Evolutionary conservation across 495 filamentous ascomycete species (phyloP).

Genomic region (Penicillium roqueforti): DNA sequence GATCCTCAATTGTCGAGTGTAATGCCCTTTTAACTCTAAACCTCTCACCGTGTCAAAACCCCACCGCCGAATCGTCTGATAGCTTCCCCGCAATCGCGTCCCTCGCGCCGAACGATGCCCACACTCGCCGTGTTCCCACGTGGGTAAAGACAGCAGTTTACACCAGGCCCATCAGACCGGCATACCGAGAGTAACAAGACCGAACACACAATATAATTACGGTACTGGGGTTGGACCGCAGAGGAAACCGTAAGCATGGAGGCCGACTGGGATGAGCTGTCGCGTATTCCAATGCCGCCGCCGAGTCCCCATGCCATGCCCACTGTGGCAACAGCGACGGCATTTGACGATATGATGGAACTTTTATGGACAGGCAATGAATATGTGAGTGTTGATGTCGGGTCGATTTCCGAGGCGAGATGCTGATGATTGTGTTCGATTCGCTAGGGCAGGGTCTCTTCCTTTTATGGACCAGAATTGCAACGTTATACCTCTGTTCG

Average conservation of each 20-base stretch:
- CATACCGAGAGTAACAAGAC: not conserved
- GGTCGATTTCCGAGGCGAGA: not conserved
- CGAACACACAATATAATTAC: not conserved
- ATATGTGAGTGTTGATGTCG: constrained; percentile 54
- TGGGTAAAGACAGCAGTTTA: constrained; percentile 25
- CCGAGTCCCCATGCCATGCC: constrained; percentile 57
- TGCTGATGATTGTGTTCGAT: constrained; percentile 8
- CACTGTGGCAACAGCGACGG: constrained; percentile 65
- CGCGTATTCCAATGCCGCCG: constrained; percentile 65
- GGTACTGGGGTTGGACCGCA: constrained; percentile 11
- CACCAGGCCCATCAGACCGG: constrained; percentile 5
- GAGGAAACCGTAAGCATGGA: constrained; percentile 36
- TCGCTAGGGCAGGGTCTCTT: constrained; percentile 71
- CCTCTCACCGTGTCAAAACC: not conserved
- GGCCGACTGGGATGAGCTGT: constrained; percentile 58
- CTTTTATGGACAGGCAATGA: constrained; percentile 90
- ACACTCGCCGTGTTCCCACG: constrained; percentile 28
- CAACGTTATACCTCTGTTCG: constrained; percentile 75
- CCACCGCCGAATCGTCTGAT: constrained; percentile 5
- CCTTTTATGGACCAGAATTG: constrained; percentile 78
- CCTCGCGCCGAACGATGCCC: constrained; percentile 34
- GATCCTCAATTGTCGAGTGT: not conserved
- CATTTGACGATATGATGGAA: constrained; percentile 85
- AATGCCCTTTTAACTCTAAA: not conserved
- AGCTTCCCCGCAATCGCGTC: constrained; percentile 45